These are phyloP conservation scores for Cladosporium sphaerospermum DNA, from an alignment of 2,329 filamentous ascomycete genomes.

Conservation along the genomic window DNA sequence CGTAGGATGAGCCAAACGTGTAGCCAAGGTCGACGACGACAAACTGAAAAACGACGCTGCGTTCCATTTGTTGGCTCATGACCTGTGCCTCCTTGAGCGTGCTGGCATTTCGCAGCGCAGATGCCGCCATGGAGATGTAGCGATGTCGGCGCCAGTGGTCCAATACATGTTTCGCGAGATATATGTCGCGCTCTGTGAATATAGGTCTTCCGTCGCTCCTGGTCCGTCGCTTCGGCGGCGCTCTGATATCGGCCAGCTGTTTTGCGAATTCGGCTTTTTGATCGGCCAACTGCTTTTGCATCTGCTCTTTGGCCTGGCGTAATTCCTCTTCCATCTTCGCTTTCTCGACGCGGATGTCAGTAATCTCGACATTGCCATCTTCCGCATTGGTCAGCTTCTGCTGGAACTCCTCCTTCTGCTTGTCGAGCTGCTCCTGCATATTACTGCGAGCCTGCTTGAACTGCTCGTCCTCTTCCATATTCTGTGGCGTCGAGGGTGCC, in stretches of 20 bases:
- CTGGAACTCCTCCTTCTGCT: constrained; percentile 76
- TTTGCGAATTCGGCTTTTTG: constrained; percentile 82
- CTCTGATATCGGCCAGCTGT: constrained; percentile 68
- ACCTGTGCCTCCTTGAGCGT: constrained; percentile 92
- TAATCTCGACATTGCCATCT: constrained; percentile 68
- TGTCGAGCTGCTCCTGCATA: constrained; percentile 76
- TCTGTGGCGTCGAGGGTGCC: constrained; percentile 84
- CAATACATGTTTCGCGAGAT: constrained; percentile 59
- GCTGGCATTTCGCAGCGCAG: constrained; percentile 79
- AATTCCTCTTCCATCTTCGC: constrained; percentile 77
- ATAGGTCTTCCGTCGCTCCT: constrained; percentile 42
- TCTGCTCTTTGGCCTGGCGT: constrained; percentile 72
- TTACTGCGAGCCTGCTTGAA: constrained; percentile 71
- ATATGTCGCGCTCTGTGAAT: constrained; percentile 66
- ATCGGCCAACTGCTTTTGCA: constrained; percentile 75
- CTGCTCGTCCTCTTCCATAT: constrained; percentile 72
- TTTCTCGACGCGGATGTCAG: constrained; percentile 79
- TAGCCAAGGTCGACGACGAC: constrained; percentile 85
- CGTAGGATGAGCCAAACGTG: constrained; percentile 85
- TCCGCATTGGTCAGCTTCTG: constrained; percentile 71
- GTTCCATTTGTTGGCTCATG: constrained; percentile 94
- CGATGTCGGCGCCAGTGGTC: constrained; percentile 75
- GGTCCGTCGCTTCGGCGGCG: constrained; percentile 19
- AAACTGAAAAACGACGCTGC: constrained; percentile 91
- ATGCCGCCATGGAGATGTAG: constrained; percentile 91